Base-by-base conservation (phyloP, 2,329 filamentous ascomycete genomes). In the Alternaria infectoria region DNA sequence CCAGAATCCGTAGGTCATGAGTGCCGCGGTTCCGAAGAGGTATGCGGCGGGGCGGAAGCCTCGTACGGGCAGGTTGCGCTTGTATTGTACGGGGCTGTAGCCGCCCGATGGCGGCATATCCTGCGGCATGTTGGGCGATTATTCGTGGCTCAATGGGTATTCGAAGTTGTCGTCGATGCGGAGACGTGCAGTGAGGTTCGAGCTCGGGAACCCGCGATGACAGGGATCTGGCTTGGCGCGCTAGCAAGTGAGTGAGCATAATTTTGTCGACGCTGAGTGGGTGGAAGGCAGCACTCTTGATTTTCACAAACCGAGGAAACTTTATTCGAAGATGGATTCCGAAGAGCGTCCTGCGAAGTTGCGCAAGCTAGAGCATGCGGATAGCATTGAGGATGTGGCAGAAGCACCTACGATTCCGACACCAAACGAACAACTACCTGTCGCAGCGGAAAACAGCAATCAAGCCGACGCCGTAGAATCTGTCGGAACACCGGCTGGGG, bases 51-150 rank as follows among this genome's bases (percentile, higher is more conserved):
- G 95, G 64, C 91, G 90, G 87, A 98, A 97, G 74, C 95, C 95
- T 77, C 91, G 91, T 68, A 92, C 90, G 69, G 96, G 96, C 67
- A 99, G 86, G 84, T 98, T 98, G 83, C 96, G 91, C 89, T 97
- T 97, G 87, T 97, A 99, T 85, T 99, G 96, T 71, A 99, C 91
- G 82, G 95, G 91, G 82, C 90, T 91, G 83, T 99, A 99, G 87
- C 96, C 96, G 86, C 95, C 96, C 79, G 84, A 82, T 75, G 96
- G 96, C 85, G 96, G 96, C 89, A 99, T 93, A 87, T 99, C 96
- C 88, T 98, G 94, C 86, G 92, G 90, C 95, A 98, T 97, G 79
- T 70, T 90, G 86, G 66, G 69, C 62, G 65, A 59, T 69, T 66
- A 40, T 65, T 64, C 56, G 70, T 68, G 66, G 67, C 51, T 73